A percentile compares a stretch with the other conserved stretches of the same genome.
Evolutionary conservation across 2,329 filamentous ascomycete genomes (phyloP).

Genomic region (Parastagonospora nodorum): DNA sequence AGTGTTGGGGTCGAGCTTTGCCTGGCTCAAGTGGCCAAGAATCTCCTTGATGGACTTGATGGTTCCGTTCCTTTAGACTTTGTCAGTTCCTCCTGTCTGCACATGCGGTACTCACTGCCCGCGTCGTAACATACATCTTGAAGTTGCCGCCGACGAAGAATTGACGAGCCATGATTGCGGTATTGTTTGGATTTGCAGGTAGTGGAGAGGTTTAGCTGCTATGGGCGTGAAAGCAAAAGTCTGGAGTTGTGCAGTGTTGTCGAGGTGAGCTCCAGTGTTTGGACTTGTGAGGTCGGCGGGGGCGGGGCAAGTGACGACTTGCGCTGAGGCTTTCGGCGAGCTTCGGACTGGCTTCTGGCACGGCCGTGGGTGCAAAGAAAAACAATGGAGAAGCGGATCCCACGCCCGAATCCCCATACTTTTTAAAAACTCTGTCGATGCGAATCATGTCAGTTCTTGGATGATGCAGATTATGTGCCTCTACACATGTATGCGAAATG

Average conservation of each 20-base stretch:
- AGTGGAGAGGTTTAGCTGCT: no score
- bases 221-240: background rate
- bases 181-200: conserved; percentile 2
- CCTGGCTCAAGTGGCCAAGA: conserved; percentile 84
- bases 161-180: conserved; percentile 82
- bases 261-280: conserved; percentile 30
- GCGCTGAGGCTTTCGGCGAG: conserved; percentile 31
- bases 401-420: conserved; percentile 10
- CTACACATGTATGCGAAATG: no score
- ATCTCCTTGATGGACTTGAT: conserved; percentile 88
- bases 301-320: conserved; percentile 29
- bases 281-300: conserved; percentile 30
- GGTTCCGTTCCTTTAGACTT: conserved; percentile 80
- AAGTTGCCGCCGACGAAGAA: conserved; percentile 99
- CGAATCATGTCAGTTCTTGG: background rate
- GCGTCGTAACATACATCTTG: conserved; percentile 75
- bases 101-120: conserved; percentile 25
- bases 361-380: conserved; percentile 28
- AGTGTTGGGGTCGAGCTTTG: conserved; percentile 75
- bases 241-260: conserved; percentile 34
- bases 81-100: conserved; percentile 19
- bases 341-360: conserved; percentile 32
- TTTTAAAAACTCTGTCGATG: conserved; percentile 3
- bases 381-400: conserved; percentile 32
- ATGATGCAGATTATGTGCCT: background rate